Conservation (phyloP, 768 basidiomycete species). For the Lyophyllum semitale region DNA sequence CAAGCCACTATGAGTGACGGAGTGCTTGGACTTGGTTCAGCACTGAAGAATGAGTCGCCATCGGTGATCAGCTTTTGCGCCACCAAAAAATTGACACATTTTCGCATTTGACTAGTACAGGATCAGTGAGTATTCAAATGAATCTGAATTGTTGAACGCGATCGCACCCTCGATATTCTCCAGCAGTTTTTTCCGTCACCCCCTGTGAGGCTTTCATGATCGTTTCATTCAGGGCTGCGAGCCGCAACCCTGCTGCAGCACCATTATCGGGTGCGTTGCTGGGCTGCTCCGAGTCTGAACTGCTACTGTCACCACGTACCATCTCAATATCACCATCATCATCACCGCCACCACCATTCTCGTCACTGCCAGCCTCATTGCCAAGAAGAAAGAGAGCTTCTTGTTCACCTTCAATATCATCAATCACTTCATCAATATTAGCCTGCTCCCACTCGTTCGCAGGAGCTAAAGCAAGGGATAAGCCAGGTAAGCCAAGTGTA, state of each 20-base stretch:
- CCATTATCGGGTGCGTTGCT: background rate
- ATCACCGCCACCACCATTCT: too few species aligned
- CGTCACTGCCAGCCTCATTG: too few species aligned
- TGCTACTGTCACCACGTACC: too few species aligned
- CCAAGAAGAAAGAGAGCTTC: too few species aligned
- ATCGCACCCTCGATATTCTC: constrained; percentile 29
- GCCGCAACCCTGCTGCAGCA: background rate
- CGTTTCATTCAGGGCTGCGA: background rate
- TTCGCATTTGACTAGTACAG: constrained; percentile 16
- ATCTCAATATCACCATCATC: too few species aligned
- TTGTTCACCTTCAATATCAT: constrained; percentile 26
- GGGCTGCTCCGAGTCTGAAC: too few species aligned
- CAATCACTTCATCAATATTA: constrained; percentile 14
- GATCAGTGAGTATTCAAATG: background rate
- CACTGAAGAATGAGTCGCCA: constrained; percentile 19
- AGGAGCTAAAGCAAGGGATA: background rate
- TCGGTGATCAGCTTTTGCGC: constrained; percentile 15
- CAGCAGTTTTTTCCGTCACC: constrained; percentile 29
- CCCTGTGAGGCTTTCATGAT: constrained; percentile 26
- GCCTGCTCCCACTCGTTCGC: background rate
- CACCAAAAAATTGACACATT: constrained; percentile 18
- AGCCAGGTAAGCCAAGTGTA: background rate
- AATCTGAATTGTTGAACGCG: background rate
- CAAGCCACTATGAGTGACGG: constrained; percentile 25
- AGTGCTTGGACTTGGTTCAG: constrained; percentile 13